These are phyloP conservation scores for Microdochium nivale DNA, from an alignment of 2,329 filamentous ascomycete species.

Conservation along the genomic window DNA sequence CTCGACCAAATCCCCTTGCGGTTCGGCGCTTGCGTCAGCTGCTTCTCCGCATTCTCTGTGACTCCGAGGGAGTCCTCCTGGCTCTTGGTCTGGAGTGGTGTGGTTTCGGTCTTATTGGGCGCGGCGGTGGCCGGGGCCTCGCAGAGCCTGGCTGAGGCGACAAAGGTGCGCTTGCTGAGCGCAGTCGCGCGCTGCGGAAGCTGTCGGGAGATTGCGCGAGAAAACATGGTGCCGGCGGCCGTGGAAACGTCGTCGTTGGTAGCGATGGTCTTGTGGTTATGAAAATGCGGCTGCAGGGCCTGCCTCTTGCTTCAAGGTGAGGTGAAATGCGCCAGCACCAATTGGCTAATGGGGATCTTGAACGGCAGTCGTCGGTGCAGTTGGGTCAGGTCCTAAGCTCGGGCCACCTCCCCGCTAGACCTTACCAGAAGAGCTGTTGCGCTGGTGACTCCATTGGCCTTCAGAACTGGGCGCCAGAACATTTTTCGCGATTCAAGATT, in stretches of 20 bases:
- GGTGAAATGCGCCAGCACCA: background rate
- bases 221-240: slow-evolving; percentile 43
- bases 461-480: too few species aligned
- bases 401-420: background rate
- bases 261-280: slow-evolving; percentile 11
- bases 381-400: background rate
- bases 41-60: slow-evolving; percentile 35
- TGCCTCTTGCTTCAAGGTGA: background rate
- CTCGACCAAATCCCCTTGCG: slow-evolving; percentile 71
- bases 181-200: slow-evolving; percentile 35
- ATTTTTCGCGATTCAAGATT: too few species aligned
- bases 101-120: slow-evolving; percentile 29
- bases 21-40: slow-evolving; percentile 75
- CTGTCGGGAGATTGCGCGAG: slow-evolving; percentile 28
- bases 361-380: background rate
- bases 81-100: slow-evolving; percentile 29
- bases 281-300: background rate
- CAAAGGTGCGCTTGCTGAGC: slow-evolving; percentile 34
- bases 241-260: slow-evolving; percentile 32
- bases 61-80: slow-evolving; percentile 27
- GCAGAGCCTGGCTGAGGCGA: slow-evolving; percentile 36
- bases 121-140: slow-evolving; percentile 27
- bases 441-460: too few species aligned
- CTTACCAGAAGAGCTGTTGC: background rate
- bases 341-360: background rate